These are phyloP conservation scores for Rhypophila decipiens DNA, from an alignment of 495 filamentous ascomycete genomes.

Conservation along the genomic window DNA sequence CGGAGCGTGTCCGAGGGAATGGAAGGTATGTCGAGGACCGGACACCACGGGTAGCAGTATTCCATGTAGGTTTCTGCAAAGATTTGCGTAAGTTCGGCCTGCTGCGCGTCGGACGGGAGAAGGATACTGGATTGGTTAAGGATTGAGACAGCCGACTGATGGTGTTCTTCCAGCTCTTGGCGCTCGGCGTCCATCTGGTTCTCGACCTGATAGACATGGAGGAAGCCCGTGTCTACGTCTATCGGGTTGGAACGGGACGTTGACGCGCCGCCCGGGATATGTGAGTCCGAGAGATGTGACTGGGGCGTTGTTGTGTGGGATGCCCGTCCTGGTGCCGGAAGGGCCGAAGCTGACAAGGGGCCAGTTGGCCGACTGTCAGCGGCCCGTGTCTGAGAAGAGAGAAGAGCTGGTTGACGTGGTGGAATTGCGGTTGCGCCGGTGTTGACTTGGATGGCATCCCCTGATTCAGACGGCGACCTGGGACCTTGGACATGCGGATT, in stretches of 20 bases:
- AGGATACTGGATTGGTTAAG: conserved; percentile 11
- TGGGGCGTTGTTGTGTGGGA: neutral
- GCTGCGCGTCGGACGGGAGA: conserved; percentile 17
- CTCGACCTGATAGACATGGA: conserved; percentile 17
- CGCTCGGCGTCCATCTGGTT: conserved; percentile 19
- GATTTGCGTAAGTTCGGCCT: conserved; percentile 28
- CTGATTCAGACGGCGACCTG: neutral
- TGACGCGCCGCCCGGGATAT: too few relatives aligned
- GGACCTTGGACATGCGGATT: too few relatives aligned
- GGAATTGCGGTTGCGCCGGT: neutral
- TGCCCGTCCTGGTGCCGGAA: conserved; percentile 1
- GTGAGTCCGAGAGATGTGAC: conserved; percentile 5
- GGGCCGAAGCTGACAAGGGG: too few relatives aligned
- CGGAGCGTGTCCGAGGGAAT: conserved; percentile 18
- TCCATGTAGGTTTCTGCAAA: conserved; percentile 32
- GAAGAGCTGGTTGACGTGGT: neutral
- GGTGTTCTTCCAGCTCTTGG: conserved; percentile 21
- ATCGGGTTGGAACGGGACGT: conserved; percentile 20
- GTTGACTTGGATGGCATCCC: neutral
- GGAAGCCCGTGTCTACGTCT: conserved; percentile 22
- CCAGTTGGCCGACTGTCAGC: too few relatives aligned
- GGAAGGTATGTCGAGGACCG: conserved; percentile 24
- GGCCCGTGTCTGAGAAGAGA: conserved; percentile 1
- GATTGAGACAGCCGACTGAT: too few relatives aligned
- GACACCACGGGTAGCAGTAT: conserved; percentile 30